Base-by-base conservation (phyloP, 208 protist genomes). In the Leishmania tarentolae region DNA sequence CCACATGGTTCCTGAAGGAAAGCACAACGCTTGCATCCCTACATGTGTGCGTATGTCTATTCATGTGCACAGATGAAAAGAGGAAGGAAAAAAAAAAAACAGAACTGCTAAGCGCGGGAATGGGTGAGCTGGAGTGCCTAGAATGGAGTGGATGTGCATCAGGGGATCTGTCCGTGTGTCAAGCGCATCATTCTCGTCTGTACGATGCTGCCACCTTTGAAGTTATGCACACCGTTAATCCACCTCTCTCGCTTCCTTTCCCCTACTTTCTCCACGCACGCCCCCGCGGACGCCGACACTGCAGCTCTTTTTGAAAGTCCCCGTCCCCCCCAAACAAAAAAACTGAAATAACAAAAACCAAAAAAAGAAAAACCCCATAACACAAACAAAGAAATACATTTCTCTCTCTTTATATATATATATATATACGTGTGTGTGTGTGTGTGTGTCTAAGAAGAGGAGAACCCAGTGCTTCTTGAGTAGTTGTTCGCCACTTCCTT, bases 291-390 rank as follows among this genome's bases (percentile, higher is more conserved):
- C 42, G 52, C 47, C 50, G 17, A 3, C 69, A 35, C 44, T 31
- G n/a, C 76, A 84, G 85, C 82, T 88, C 77, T 86, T 84, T 83
- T 88, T 84, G 65, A 35, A 65, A 44, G 80, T 77, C 69, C 74
- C 77, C 70, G 50, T 68, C 79, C 72, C 61, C 15, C 47, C 24
- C n/a, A 69, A 83, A 88, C 83, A 88, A 80, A 83, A 88, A 85
- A 88, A 80, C 72, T 79, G 65, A 88, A 84, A 84, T 84, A 90
- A 84, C 77, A 88, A 88, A 88, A 88, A 80, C 8, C 63, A 85
- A 88, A 85, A 87, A 81, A 80, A 85, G 80, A 82, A 85, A 85
- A 84, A 82, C 75, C 70, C 21, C 68, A 85, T 52, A 82, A 80
- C 71, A 83, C 78, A 80, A 85, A 82, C 86, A 74, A 83, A 78